Evolutionary conservation across 441 rosid genomes (phyloP).

Genomic region (Syzygium syzygioides): DNA sequence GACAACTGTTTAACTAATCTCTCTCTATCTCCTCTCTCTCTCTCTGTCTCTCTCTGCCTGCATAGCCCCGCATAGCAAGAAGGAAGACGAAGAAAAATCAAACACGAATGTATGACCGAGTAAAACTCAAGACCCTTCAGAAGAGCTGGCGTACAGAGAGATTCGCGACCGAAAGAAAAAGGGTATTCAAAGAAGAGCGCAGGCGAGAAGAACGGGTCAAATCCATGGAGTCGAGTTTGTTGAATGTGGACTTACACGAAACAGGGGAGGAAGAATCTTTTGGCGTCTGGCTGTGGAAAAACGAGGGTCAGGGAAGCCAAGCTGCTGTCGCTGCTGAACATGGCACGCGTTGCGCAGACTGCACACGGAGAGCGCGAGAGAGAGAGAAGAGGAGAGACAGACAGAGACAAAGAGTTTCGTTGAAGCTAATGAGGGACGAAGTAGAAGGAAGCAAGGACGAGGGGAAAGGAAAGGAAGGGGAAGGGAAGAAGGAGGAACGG

Average conservation of each 20-base stretch:
- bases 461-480: neutral
- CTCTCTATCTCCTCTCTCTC: neutral
- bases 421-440: neutral
- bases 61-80: neutral
- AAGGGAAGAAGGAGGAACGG: neutral
- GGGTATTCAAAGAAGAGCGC: neutral
- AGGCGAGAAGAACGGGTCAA: neutral
- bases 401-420: neutral
- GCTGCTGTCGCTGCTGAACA: neutral
- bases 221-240: slow-evolving; percentile 18
- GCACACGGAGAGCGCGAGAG: neutral
- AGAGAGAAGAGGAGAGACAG: neutral
- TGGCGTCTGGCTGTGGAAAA: slow-evolving; percentile 3
- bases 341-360: neutral
- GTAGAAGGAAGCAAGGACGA: neutral
- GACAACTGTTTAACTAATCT: neutral
- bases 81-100: slow-evolving; percentile 35
- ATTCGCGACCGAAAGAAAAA: slow-evolving; percentile 3
- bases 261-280: neutral
- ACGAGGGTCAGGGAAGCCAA: neutral
- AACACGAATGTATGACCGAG: slow-evolving; percentile 38
- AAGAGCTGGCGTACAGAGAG: neutral
- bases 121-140: slow-evolving; percentile 7
- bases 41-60: neutral
- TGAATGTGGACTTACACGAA: slow-evolving; percentile 29